Evolutionary conservation across 225 moss, liverwort and hornwort species (phyloP), one percentile per base, ranked within the genome.

Genomic region (Antitrichia curtipendula): DNA sequence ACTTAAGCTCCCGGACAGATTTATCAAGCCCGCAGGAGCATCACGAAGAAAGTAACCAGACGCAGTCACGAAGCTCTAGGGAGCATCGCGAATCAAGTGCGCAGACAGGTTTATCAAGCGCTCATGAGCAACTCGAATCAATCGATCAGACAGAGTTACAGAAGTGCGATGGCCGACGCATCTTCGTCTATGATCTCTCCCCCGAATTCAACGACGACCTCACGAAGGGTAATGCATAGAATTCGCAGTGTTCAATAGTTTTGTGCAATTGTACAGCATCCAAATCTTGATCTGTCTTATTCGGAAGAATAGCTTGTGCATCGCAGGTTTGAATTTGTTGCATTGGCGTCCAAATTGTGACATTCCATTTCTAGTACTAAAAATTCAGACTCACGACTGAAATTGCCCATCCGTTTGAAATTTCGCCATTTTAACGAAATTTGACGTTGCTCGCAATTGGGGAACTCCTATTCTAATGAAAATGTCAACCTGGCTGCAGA

Each of bases 141-240:
- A 16, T 24, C 54, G 4, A 41, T 41, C 59, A 59, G 59, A 45
- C 43, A 34, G 72, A 47, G 59, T 40, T 40, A 38, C 78, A 80
- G 64, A 75, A 89, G 82, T 61, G 82, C 63, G 50, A 87, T 40
- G 93, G 95, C 70, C 91, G 91, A 77, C 91, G 91, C 41, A 78
- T 97, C 49, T 97, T 91, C 84, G 82, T 96, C 29, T 97, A 97
- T 77, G 81, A 93, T 16, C 31, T 95, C 19, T 93, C 95, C 34
- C 45, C 88, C 2, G 94, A 91, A 29, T 96, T 97, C 90, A 95
- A 95, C 74, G 80, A 79, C 16, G 60, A 91, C 41, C 80, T 97
- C 15, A 64, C 24, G 32, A 63, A 81, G 81, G 49, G 81, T 63
- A 81, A 49, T 63, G 23, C 45, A 10, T 47, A 61, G 45, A 32